Evolutionary conservation across 1,284 basidiomycete species (phyloP).

Genomic region (Pterulicium gracile): DNA sequence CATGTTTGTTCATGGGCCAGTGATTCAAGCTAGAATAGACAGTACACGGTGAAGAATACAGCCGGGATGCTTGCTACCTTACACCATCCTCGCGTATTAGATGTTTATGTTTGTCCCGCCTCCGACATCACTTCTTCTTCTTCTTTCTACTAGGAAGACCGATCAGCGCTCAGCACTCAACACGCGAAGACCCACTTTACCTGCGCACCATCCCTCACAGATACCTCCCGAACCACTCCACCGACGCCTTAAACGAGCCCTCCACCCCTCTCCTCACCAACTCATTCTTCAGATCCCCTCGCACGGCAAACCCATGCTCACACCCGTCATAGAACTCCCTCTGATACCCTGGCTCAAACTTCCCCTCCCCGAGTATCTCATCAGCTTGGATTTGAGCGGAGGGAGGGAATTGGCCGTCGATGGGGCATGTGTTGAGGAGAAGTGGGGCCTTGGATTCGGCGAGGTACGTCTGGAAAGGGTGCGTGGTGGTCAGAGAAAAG

Average conservation of each 20-base stretch:
- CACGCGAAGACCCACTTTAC: too few species aligned
- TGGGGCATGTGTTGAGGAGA: constrained; percentile 51
- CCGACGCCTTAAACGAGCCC: constrained; percentile 15
- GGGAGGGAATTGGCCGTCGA: constrained; percentile 38
- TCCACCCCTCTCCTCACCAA: constrained; percentile 16
- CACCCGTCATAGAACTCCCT: constrained; percentile 44
- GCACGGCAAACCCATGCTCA: constrained; percentile 52
- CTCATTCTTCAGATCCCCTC: constrained; percentile 29
- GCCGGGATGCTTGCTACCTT: too few species aligned
- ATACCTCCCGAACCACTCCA: constrained; percentile 15
- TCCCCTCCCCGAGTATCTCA: constrained; percentile 39
- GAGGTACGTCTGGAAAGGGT: constrained; percentile 33
- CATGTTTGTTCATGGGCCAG: too few species aligned
- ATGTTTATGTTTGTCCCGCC: too few species aligned
- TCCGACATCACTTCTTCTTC: too few species aligned
- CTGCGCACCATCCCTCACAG: too few species aligned
- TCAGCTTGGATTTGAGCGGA: constrained; percentile 39
- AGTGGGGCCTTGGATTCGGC: constrained; percentile 38
- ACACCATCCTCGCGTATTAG: too few species aligned
- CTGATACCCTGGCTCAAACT: constrained; percentile 43
- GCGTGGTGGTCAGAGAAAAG: background rate
- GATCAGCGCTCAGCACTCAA: too few species aligned
- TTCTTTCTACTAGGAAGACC: too few species aligned
- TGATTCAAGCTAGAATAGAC: too few species aligned
- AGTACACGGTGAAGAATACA: too few species aligned